Evolutionary conservation across 192 early-diverging fungal genomes (phyloP).

Genomic region (Chytriomyces hyalinus): DNA sequence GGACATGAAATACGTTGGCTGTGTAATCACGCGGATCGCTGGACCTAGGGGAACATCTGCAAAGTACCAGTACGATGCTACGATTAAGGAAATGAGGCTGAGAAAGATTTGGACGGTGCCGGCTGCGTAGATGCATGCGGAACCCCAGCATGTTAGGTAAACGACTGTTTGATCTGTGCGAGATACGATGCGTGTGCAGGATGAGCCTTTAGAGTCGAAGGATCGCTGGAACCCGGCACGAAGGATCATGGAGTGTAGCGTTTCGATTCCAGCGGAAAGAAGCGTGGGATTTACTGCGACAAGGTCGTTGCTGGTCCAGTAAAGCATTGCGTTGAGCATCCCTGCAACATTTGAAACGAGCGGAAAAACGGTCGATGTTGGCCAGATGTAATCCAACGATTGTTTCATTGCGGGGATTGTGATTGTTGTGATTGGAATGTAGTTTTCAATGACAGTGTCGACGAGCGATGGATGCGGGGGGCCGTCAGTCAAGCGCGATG

Average conservation of each 20-base stretch:
- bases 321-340: constrained; percentile 31
- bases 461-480: constrained; percentile 27
- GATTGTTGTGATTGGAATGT: not conserved
- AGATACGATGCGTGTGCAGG: constrained; percentile 18
- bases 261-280: constrained; percentile 20
- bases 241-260: constrained; percentile 20
- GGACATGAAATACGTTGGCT: constrained; percentile 36
- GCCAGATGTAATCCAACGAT: constrained; percentile 11
- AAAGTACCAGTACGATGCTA: constrained; percentile 1
- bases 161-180: constrained; percentile 20
- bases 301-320: constrained; percentile 27
- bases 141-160: constrained; percentile 21
- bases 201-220: constrained; percentile 10
- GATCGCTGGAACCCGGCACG: constrained; percentile 30
- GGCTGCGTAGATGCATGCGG: constrained; percentile 4
- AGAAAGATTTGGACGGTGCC: constrained; percentile 12
- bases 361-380: not conserved
- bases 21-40: constrained; percentile 16
- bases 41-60: constrained; percentile 15
- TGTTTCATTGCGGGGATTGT: not conserved
- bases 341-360: constrained; percentile 24
- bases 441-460: constrained; percentile 2
- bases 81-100: constrained; percentile 10
- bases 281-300: constrained; percentile 30
- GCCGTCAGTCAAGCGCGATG: constrained; percentile 30